phyloP scores from a whole-genome alignment of 495 filamentous ascomycete species.

The Penicillium taxi region DNA sequence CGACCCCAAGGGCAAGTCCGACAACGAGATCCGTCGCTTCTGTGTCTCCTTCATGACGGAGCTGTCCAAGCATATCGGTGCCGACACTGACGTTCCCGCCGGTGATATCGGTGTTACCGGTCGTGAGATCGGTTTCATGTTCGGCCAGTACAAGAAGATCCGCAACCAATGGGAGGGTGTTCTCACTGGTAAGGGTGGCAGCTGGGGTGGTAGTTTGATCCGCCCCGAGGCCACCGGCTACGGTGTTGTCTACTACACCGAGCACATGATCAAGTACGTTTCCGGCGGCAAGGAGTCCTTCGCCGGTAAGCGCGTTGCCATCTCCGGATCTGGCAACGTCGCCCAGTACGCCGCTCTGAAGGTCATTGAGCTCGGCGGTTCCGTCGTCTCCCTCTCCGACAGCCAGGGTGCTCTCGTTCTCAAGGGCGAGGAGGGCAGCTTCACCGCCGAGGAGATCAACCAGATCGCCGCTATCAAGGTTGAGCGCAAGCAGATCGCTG shows the following conservation, averaged over 20 bases:
- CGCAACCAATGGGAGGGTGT: conserved; percentile 90
- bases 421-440: conserved; percentile 47
- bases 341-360: conserved; percentile 97
- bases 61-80: conserved; percentile 90
- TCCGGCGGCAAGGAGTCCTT: conserved; percentile 74
- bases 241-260: conserved; percentile 94
- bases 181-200: conserved; percentile 88
- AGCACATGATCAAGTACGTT: conserved; percentile 90
- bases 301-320: conserved; percentile 85
- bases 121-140: conserved; percentile 91
- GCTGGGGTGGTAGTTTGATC: conserved; percentile 91
- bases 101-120: conserved; percentile 89
- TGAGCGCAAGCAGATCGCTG: conserved; percentile 70
- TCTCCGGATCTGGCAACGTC: conserved; percentile 97
- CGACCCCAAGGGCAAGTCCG: conserved; percentile 97
- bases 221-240: conserved; percentile 95
- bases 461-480: conserved; percentile 79
- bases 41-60: conserved; percentile 94
- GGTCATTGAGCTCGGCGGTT: conserved; percentile 90
- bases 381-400: conserved; percentile 90
- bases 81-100: conserved; percentile 89
- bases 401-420: conserved; percentile 76
- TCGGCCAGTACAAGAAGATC: conserved; percentile 87
- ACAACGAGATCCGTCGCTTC: conserved; percentile 96
- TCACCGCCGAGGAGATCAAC: conserved; percentile 71